Conservation (phyloP, 2,329 filamentous ascomycete genomes). For the Xylaria sp. region DNA sequence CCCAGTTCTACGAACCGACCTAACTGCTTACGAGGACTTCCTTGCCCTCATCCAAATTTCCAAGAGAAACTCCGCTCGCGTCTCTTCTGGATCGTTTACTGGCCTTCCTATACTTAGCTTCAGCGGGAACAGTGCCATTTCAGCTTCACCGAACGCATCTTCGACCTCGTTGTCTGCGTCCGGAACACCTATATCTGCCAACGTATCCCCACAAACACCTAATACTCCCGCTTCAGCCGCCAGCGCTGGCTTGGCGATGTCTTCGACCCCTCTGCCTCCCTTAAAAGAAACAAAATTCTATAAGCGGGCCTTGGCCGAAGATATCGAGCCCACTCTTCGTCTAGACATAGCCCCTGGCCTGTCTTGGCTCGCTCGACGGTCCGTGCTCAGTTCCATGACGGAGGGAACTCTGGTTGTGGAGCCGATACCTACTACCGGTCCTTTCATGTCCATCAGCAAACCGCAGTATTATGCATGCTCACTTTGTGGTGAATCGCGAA, state of each 20-base stretch:
- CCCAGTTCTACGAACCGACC: conserved; percentile 81
- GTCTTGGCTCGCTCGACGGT: conserved; percentile 89
- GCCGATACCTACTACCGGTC: conserved; percentile 70
- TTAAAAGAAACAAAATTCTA: conserved; percentile 94
- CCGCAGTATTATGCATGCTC: conserved; percentile 74
- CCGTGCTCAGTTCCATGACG: conserved; percentile 80
- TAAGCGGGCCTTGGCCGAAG: conserved; percentile 85
- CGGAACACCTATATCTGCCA: conserved; percentile 51
- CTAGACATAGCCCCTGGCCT: conserved; percentile 88
- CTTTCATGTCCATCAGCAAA: conserved; percentile 55
- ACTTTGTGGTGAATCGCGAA: conserved; percentile 84
- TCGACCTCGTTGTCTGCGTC: conserved; percentile 61
- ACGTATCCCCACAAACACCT: conserved; percentile 63
- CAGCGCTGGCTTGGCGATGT: conserved; percentile 50
- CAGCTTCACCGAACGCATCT: conserved; percentile 63
- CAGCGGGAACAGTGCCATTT: conserved; percentile 53
- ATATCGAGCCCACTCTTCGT: conserved; percentile 91
- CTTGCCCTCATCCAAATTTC: conserved; percentile 74
- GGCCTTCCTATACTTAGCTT: conserved; percentile 61
- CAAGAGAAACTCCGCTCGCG: conserved; percentile 63
- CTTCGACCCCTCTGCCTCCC: conserved; percentile 56
- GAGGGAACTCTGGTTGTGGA: conserved; percentile 90
- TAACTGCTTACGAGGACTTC: conserved; percentile 85
- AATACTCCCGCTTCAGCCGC: conserved; percentile 61
- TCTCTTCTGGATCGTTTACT: conserved; percentile 73